Evolutionary conservation across 2,329 filamentous ascomycete genomes (phyloP).

Genomic region (Fusarium sp.): DNA sequence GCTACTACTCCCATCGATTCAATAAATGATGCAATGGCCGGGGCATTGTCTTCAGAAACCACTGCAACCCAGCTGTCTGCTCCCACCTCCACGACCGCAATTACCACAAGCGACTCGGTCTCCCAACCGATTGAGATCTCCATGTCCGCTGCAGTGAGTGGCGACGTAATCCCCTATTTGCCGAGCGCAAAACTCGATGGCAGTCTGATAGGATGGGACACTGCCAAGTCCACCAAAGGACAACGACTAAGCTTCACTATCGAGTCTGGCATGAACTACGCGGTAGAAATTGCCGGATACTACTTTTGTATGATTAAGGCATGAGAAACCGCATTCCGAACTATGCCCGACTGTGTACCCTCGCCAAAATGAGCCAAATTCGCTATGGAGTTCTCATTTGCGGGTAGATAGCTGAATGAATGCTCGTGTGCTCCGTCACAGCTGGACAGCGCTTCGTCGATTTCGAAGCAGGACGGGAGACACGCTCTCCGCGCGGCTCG

Average conservation of each 20-base stretch:
- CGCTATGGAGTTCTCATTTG: not conserved
- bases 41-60: too few species aligned
- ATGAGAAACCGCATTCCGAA: not conserved
- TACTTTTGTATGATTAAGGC: not conserved
- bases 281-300: not conserved
- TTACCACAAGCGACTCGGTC: not conserved
- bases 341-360: not conserved
- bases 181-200: not conserved
- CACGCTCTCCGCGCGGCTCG: not conserved
- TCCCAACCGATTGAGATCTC: not conserved
- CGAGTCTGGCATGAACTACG: not conserved
- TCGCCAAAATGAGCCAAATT: not conserved
- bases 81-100: too few species aligned
- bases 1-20: not conserved
- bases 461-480: not conserved
- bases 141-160: not conserved
- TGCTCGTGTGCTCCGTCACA: not conserved
- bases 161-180: not conserved
- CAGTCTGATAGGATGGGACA: not conserved
- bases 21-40: not conserved
- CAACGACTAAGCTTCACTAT: not conserved
- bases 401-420: not conserved
- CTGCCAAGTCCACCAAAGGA: not conserved
- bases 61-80: not conserved
- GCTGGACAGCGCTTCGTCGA: not conserved